A percentile compares a stretch with the other conserved stretches of the same genome.
Conservation (phyloP, 2,329 filamentous ascomycete species). For the Fusarium hainanense region DNA sequence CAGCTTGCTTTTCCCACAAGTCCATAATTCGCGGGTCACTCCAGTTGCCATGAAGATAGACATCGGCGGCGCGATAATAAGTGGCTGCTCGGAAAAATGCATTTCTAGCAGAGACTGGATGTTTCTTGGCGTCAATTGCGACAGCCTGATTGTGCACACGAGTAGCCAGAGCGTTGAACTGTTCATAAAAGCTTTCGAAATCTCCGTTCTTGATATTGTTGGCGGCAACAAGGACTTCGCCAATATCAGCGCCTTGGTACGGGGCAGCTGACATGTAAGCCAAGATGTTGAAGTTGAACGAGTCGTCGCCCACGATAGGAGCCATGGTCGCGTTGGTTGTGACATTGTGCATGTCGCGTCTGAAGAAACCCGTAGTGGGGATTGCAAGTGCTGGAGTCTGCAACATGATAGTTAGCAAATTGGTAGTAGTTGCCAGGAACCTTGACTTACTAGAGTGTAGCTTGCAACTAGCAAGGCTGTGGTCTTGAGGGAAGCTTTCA, state of each 20-base stretch:
- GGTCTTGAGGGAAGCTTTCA: background rate
- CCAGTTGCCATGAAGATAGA: slow-evolving; percentile 56
- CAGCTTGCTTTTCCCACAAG: slow-evolving; percentile 52
- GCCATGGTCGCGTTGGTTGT: slow-evolving; percentile 6
- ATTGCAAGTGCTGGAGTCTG: background rate
- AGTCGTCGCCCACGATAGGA: slow-evolving; percentile 5
- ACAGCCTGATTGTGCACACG: slow-evolving; percentile 33
- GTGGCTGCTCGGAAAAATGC: slow-evolving; percentile 52
- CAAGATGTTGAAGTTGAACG: slow-evolving; percentile 20
- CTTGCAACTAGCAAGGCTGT: background rate
- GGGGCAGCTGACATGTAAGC: background rate
- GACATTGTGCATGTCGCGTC: background rate
- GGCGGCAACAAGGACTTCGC: slow-evolving; percentile 49
- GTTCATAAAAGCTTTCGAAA: slow-evolving; percentile 40
- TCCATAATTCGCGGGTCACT: slow-evolving; percentile 54
- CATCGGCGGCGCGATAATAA: slow-evolving; percentile 57
- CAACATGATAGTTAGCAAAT: background rate
- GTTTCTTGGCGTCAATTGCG: slow-evolving; percentile 28
- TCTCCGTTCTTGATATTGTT: slow-evolving; percentile 42
- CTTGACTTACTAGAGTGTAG: background rate
- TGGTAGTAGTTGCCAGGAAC: background rate
- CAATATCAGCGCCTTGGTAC: slow-evolving; percentile 39
- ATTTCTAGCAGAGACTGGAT: slow-evolving; percentile 44
- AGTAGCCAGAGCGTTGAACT: slow-evolving; percentile 43
- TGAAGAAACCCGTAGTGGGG: background rate